Base-by-base conservation (phyloP, 192 early-diverging fungal genomes). In the Glomus cerebriforme region DNA sequence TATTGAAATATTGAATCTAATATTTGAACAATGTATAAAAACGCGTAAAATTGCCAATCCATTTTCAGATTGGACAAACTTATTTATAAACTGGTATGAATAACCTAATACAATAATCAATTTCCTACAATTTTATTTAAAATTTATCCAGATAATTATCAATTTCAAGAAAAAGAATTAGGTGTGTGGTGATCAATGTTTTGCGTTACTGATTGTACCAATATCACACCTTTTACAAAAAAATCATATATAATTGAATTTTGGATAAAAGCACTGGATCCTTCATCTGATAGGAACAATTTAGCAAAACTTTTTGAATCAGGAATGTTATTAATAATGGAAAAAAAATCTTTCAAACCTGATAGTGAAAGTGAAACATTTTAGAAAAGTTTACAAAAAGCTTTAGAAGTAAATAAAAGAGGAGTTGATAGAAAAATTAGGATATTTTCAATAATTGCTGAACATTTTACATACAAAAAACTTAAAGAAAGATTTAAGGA, bases 91-190 rank as follows among this genome's bases (percentile, higher is more conserved):
- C 7, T 66, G 64, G 64, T 17, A 66, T 34, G 12, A 10, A 65
- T n/a, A n/a, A n/a, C n/a, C n/a, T 29, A 65, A 32, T 15, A 65
- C 13, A 65, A 31, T 5, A 65, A 31, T 65, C 13, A 13, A 65
- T 32, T 65, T 29, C 29, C 29, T 15, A 1, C 9, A 19, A 66
- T 66, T 32, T 66, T 66, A 34, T 4, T 32, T 32, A 3, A 31
- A 34, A 66, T 66, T 34, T 66, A 66, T 19, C 34, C 15, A 66
- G 7, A 0, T 37, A 13, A 66, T 32, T 66, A 66, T 35, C 9
- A 34, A 32, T 66, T 66, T 66, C 62, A 64, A 64, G 62, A 64
- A 29, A 64, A 66, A 66, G 64, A 66, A 66, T 66, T 66, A 66
- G 2, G 64, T 32, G 32, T 24, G 35, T 66, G 32, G 13, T 2